Percentiles rank a stretch among this genome's conserved stretches.
These are phyloP conservation scores for Wickerhamomyces bisporus DNA, from an alignment of 805 yeast genomes.

Conservation along the genomic window DNA sequence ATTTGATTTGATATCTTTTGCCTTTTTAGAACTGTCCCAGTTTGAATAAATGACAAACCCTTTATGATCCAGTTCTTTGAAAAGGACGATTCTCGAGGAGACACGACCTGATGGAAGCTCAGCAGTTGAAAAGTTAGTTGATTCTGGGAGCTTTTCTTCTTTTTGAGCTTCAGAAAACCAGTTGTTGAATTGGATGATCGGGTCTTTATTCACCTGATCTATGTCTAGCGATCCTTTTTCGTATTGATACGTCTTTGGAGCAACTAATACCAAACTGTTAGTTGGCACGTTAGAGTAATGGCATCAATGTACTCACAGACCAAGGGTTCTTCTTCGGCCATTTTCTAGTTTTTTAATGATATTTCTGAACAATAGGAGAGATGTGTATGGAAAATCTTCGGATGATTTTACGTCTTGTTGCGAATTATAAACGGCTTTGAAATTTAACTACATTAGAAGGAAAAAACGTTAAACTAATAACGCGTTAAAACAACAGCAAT, in stretches of 20 bases:
- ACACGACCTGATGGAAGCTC: constrained; percentile 86
- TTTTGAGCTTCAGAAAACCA: constrained; percentile 82
- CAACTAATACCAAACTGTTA: constrained; percentile 37
- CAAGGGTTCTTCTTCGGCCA: constrained; percentile 16
- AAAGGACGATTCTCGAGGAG: constrained; percentile 74
- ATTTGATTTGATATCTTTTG: constrained; percentile 63
- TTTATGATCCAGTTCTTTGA: constrained; percentile 81
- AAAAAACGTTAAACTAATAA: too few species aligned
- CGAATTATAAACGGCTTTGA: too few species aligned
- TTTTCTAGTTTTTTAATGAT: too few species aligned
- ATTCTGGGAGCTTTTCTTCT: constrained; percentile 69
- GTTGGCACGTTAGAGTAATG: neutral
- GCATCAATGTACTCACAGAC: constrained; percentile 16
- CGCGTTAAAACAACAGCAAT: too few species aligned
- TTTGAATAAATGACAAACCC: constrained; percentile 90
- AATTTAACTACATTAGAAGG: too few species aligned
- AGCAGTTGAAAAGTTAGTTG: constrained; percentile 85
- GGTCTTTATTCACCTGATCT: constrained; percentile 48
- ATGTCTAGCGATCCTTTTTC: constrained; percentile 58
- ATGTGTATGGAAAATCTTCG: too few species aligned
- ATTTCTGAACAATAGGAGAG: too few species aligned
- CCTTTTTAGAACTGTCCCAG: constrained; percentile 85
- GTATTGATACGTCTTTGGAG: constrained; percentile 87
- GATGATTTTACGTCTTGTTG: too few species aligned
- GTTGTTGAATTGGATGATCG: constrained; percentile 69